Conservation (phyloP, 2,329 filamentous ascomycete genomes). For the Microsporum ferrugineum region DNA sequence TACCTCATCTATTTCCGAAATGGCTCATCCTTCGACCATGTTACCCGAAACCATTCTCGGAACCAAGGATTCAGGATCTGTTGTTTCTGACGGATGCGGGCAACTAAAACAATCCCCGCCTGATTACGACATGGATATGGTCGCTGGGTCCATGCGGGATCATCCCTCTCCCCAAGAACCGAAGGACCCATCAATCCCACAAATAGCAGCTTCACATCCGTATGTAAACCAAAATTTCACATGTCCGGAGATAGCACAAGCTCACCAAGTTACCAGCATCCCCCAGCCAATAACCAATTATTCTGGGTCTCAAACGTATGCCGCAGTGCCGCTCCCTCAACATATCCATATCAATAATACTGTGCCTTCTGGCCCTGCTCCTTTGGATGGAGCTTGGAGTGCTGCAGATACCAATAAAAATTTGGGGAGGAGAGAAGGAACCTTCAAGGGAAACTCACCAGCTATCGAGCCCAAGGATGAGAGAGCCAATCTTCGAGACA, state of each 20-base stretch:
- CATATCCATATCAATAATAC: neutral
- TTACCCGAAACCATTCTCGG: neutral
- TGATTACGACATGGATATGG: neutral
- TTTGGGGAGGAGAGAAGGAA: neutral
- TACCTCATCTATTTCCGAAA: neutral
- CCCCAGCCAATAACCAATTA: neutral
- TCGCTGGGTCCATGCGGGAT: neutral
- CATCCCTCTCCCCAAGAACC: neutral
- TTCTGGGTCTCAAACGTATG: neutral
- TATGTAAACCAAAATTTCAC: neutral
- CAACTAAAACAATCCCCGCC: neutral
- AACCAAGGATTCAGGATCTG: neutral
- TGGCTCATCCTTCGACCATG: neutral
- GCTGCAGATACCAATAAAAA: neutral
- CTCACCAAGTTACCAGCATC: neutral
- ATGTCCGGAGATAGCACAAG: no score
- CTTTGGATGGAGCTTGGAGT: neutral
- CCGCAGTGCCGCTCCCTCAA: neutral
- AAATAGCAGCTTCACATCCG: neutral
- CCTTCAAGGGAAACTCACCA: neutral
- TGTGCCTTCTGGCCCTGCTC: neutral
- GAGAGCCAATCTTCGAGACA: neutral
- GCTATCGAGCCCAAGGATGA: neutral
- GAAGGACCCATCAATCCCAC: neutral
- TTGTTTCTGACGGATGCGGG: neutral